phyloP scores from a whole-genome alignment of 2,329 filamentous ascomycete genomes.

The Fusarium begoniae region DNA sequence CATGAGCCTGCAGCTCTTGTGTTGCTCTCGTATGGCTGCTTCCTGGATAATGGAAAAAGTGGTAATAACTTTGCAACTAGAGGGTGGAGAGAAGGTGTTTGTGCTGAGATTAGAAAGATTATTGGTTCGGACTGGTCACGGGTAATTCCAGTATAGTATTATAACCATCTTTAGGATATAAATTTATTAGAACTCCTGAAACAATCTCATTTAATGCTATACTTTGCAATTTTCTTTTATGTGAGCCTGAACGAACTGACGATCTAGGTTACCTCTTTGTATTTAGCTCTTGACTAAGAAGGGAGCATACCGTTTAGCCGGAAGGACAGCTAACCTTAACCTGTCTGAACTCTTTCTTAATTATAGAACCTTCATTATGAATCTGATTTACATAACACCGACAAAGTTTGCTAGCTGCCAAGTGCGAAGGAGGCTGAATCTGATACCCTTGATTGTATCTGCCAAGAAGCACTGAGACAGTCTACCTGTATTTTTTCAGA shows the following conservation, averaged over 20 bases:
- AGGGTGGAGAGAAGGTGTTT: not conserved
- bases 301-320: accelerated
- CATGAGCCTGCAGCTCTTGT: not conserved
- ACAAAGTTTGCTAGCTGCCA: accelerated
- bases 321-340: no score
- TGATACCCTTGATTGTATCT: no score
- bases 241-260: no score
- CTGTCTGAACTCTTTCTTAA: accelerated
- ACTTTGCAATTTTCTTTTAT: no score
- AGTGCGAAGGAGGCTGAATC: accelerated
- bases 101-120: not conserved
- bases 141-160: not conserved
- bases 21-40: not conserved
- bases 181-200: accelerated
- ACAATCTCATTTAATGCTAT: no score
- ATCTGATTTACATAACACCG: no score
- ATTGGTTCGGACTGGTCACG: not conserved
- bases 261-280: no score
- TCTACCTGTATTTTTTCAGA: no score
- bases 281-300: no score
- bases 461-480: accelerated
- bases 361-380: accelerated
- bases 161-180: accelerated
- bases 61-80: not conserved
- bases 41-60: not conserved